phyloP scores from a whole-genome alignment of 1,284 basidiomycete genomes.

The Athelia psychrophila region DNA sequence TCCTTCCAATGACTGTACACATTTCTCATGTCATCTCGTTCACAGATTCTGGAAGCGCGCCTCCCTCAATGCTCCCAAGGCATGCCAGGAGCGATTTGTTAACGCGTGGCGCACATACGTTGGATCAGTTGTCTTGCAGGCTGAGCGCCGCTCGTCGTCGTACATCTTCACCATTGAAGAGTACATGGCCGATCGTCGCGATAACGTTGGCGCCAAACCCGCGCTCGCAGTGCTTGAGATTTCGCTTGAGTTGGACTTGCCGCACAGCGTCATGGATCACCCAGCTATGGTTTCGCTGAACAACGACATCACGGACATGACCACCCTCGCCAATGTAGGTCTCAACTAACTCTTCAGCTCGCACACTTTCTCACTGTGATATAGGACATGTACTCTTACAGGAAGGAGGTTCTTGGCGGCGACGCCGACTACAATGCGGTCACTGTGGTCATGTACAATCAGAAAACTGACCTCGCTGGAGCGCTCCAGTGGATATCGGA shows the following conservation, averaged over 20 bases:
- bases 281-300: slow-evolving; percentile 11
- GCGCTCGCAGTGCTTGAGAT: slow-evolving; percentile 18
- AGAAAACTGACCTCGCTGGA: too few species aligned
- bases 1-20: neutral
- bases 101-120: slow-evolving; percentile 16
- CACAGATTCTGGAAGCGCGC: slow-evolving; percentile 15
- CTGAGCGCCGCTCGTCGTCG: slow-evolving; percentile 13
- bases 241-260: slow-evolving; percentile 17
- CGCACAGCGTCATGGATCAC: slow-evolving; percentile 22
- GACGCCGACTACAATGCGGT: too few species aligned
- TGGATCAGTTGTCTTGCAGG: slow-evolving; percentile 17
- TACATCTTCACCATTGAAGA: slow-evolving; percentile 18
- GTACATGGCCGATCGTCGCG: slow-evolving; percentile 19
- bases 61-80: slow-evolving; percentile 7
- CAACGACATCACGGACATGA: slow-evolving; percentile 10
- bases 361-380: neutral
- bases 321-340: slow-evolving; percentile 9
- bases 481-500: too few species aligned
- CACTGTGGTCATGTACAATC: too few species aligned
- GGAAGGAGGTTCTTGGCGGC: too few species aligned
- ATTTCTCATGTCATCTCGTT: neutral
- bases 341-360: neutral
- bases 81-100: slow-evolving; percentile 14
- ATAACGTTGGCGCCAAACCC: slow-evolving; percentile 20
- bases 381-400: slow-evolving; percentile 9